Percentiles rank a stretch among this genome's conserved stretches.
phyloP scores from a whole-genome alignment of 1,284 basidiomycete species.

The Cryptococcus depauperatus region DNA sequence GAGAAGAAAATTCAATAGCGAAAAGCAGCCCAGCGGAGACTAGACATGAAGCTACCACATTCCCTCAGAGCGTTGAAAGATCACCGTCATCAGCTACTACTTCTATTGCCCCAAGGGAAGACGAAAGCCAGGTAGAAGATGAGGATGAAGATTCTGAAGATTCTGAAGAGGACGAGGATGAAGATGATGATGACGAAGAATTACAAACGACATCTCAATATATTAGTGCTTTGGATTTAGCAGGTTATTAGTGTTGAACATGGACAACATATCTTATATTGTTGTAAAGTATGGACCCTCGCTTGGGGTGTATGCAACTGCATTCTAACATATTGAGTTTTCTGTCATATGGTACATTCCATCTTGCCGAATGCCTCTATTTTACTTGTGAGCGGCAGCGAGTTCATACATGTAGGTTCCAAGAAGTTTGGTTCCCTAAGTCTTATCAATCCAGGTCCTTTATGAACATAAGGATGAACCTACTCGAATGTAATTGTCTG shows the following conservation, averaged over 20 bases:
- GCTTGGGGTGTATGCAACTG: not conserved
- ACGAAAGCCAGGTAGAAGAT: constrained; percentile 9
- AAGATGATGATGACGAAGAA: constrained; percentile 34
- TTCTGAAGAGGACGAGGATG: constrained; percentile 33
- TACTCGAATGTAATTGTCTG: constrained; percentile 81
- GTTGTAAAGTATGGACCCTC: not conserved
- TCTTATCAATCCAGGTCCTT: not conserved
- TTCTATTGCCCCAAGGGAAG: not conserved
- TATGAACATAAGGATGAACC: constrained; percentile 8
- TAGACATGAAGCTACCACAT: constrained; percentile 3
- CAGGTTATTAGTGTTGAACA: constrained; percentile 15
- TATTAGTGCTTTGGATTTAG: constrained; percentile 40
- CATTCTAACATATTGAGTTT: too few species aligned
- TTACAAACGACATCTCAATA: constrained; percentile 33
- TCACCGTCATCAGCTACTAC: not conserved
- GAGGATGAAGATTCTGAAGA: constrained; percentile 22
- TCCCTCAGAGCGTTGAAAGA: constrained; percentile 1
- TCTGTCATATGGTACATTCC: not conserved
- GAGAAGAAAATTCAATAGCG: constrained; percentile 7
- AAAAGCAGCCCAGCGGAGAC: not conserved
- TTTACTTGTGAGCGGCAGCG: constrained; percentile 40
- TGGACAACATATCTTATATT: not conserved
- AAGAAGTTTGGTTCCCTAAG: constrained; percentile 57
- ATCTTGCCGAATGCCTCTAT: not conserved
- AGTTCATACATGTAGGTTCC: constrained; percentile 79